Base-by-base conservation (phyloP, 192 early-diverging fungal species). In the Coemansia sp. region DNA sequence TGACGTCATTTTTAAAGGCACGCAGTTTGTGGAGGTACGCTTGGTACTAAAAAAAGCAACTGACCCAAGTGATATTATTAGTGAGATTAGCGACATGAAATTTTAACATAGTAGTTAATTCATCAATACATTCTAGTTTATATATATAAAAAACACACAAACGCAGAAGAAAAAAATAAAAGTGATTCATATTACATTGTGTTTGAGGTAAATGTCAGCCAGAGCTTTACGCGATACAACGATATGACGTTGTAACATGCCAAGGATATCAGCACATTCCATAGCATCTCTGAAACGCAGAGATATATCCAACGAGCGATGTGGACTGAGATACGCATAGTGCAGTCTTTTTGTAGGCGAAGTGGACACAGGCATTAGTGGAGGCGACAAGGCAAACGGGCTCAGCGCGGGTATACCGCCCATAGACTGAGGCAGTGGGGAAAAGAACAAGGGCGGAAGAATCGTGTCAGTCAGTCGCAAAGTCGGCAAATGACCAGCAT, bases 391-490 rank as follows among this genome's bases (percentile, higher is more conserved):
- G 46, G 36, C 43, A 20, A 36, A 18, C 22, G 5, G 49, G 4
- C 34, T 36, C 34, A 36, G 15, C 0, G 66, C 69, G 66, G 61
- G 74, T 57, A 82, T 74, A 11, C 80, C 80, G 41, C 75, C 80
- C 12, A 74, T 44, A 0, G 68, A 69, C 3, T 64, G 65, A 13
- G 80, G 80, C 18, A 75, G 55, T 0, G 80, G 61, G 24, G 80
- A 72, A 29, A 68, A 82, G 62, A 82, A 82, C 31, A 74, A 69
- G 34, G 38, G 66, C 20, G 80, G 80, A 12, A 77, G 74, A 33
- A 31, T 15, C 13, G 72, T 50, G 50, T 82, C 80, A 0, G 41
- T 55, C 1, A 82, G 33, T 0, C 72, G 58, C 44, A 82, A 36
- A 2, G 68, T 34, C 31, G 43, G 57, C 18, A 62, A 24, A 3